Conservation (phyloP, 306 rosid genomes). For the Cotoneaster glaucophyllus region DNA sequence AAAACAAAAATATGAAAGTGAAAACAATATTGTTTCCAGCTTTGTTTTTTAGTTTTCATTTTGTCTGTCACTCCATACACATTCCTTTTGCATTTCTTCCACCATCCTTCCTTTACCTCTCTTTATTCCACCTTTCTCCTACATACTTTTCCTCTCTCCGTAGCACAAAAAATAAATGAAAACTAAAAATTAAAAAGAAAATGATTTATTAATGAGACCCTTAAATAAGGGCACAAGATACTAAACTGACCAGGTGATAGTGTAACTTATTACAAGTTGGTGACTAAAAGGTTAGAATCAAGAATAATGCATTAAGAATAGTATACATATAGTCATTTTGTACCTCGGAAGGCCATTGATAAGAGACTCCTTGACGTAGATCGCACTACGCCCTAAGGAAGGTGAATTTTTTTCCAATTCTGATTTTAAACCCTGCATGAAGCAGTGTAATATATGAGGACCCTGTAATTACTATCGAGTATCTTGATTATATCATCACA, state of each 20-base stretch:
- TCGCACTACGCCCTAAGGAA: slow-evolving; percentile 86
- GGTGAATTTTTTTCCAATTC: slow-evolving; percentile 93
- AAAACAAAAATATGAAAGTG: not conserved
- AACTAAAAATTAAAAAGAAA: too few relatives aligned
- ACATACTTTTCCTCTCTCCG: not conserved
- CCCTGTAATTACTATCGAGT: not conserved
- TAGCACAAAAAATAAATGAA: not conserved
- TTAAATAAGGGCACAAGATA: not conserved
- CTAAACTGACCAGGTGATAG: not conserved
- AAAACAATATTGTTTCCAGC: not conserved
- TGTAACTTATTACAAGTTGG: not conserved
- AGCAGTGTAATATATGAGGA: slow-evolving; percentile 10
- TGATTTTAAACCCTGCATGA: slow-evolving; percentile 80
- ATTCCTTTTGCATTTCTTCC: too few relatives aligned
- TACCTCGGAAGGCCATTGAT: slow-evolving; percentile 93
- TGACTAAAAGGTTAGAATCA: not conserved
- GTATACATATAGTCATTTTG: slow-evolving; percentile 1
- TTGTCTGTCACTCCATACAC: too few relatives aligned
- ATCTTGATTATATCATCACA: not conserved
- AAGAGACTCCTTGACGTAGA: slow-evolving; percentile 76
- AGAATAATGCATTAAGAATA: not conserved
- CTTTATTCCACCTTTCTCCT: not conserved
- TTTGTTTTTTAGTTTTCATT: too few relatives aligned
- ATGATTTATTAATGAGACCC: not conserved
- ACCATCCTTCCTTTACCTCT: not conserved